These are phyloP conservation scores for Pythium dissimile DNA, from an alignment of 352 stramenopile genomes.

Conservation along the genomic window DNA sequence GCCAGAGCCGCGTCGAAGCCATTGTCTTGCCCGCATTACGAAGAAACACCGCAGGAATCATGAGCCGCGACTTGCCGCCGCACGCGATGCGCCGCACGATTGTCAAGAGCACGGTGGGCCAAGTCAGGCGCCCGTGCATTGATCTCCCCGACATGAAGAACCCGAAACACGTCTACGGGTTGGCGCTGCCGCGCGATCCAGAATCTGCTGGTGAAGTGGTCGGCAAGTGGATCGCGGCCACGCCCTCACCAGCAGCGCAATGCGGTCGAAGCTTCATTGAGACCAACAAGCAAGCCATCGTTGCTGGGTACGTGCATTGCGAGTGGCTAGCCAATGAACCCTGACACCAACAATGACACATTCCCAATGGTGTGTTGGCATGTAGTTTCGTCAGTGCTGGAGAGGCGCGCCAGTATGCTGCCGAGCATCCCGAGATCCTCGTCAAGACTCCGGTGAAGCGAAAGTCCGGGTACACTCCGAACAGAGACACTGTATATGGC, in stretches of 20 bases:
- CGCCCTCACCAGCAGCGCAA: constrained; percentile 54
- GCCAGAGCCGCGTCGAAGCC: too few species aligned
- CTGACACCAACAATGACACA: too few species aligned
- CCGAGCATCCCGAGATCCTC: constrained; percentile 70
- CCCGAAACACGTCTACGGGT: constrained; percentile 61
- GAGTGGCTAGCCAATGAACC: neutral
- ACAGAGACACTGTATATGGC: constrained; percentile 56
- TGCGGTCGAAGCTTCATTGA: constrained; percentile 74
- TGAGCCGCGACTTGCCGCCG: constrained; percentile 33
- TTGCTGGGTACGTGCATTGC: constrained; percentile 34
- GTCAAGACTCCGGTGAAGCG: constrained; percentile 56
- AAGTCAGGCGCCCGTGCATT: constrained; percentile 55
- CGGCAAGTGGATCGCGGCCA: constrained; percentile 64
- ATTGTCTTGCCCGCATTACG: neutral
- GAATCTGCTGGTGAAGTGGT: constrained; percentile 75
- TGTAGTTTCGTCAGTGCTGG: constrained; percentile 49
- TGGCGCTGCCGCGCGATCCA: constrained; percentile 62
- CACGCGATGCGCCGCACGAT: constrained; percentile 66
- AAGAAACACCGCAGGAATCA: constrained; percentile 8
- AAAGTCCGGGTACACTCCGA: constrained; percentile 50
- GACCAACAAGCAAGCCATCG: constrained; percentile 68
- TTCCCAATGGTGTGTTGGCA: neutral
- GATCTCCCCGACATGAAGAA: constrained; percentile 68
- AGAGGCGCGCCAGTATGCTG: constrained; percentile 55
- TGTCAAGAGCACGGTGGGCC: constrained; percentile 75